phyloP scores from a whole-genome alignment of 768 basidiomycete species.

The Lentinula sp. region DNA sequence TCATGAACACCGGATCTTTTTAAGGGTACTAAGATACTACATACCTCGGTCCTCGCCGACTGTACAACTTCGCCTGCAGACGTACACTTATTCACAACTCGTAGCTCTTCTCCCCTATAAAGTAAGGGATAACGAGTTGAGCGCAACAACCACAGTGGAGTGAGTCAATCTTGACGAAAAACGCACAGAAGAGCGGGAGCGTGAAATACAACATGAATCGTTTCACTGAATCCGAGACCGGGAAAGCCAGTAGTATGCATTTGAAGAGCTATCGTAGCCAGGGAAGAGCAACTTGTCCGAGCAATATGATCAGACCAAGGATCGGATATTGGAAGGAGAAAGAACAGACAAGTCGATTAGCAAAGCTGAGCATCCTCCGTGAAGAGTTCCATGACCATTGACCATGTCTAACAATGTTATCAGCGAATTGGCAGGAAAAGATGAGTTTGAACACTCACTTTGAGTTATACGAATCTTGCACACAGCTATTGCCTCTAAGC shows the following conservation, averaged over 20 bases:
- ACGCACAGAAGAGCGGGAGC: slow-evolving; percentile 27
- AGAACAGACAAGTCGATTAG: not conserved
- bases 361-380: slow-evolving; percentile 20
- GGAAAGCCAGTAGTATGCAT: not conserved
- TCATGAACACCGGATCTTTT: not conserved
- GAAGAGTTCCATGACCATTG: slow-evolving; percentile 14
- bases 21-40: not conserved
- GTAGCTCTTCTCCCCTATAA: slow-evolving; percentile 21
- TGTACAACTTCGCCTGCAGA: slow-evolving; percentile 20
- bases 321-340: slow-evolving; percentile 2
- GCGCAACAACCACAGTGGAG: not conserved
- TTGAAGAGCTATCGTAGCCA: slow-evolving; percentile 3
- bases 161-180: not conserved
- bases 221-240: slow-evolving; percentile 21
- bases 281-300: not conserved
- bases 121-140: not conserved
- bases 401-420: slow-evolving; percentile 23
- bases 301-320: not conserved
- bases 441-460: not conserved
- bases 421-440: not conserved
- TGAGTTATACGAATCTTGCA: not conserved
- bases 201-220: slow-evolving; percentile 26
- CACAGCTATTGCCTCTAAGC: slow-evolving; percentile 1
- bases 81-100: slow-evolving; percentile 26
- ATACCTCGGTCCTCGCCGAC: slow-evolving; percentile 26